These are phyloP conservation scores for Trichopus zeylanicus DNA, from an alignment of 116 monocot genomes.

Conservation along the genomic window DNA sequence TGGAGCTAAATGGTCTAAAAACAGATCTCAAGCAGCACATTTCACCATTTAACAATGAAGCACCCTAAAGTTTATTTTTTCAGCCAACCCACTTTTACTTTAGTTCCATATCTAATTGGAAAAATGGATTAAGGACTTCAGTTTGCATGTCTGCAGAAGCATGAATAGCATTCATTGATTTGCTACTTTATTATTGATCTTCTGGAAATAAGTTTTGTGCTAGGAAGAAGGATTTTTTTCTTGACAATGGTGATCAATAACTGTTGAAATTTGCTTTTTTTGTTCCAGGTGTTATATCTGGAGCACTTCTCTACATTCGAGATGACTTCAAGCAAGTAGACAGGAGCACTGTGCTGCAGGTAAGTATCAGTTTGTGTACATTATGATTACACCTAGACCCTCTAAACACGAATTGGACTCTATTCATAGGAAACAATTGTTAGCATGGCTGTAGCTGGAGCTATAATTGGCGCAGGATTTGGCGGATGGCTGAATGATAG, in stretches of 20 bases:
- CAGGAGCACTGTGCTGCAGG: constrained; percentile 61
- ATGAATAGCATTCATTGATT: too few relatives aligned
- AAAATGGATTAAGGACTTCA: too few relatives aligned
- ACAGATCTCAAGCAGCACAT: too few relatives aligned
- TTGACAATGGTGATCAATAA: neutral
- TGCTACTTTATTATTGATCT: too few relatives aligned
- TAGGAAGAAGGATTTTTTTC: too few relatives aligned
- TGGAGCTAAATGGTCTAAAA: too few relatives aligned
- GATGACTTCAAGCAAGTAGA: constrained; percentile 74
- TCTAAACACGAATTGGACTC: neutral
- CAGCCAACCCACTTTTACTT: too few relatives aligned
- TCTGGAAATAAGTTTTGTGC: neutral
- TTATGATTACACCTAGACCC: neutral
- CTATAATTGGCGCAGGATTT: constrained; percentile 74
- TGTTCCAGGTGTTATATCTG: constrained; percentile 67
- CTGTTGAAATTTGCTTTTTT: neutral
- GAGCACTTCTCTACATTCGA: constrained; percentile 80
- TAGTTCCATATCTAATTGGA: too few relatives aligned
- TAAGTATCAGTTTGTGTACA: neutral
- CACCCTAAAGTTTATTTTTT: too few relatives aligned
- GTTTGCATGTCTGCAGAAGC: too few relatives aligned
- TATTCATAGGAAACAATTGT: constrained; percentile 84
- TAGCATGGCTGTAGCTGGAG: constrained; percentile 96
- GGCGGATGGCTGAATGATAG: constrained; percentile 91
- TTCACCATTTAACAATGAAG: too few relatives aligned